Evolutionary conservation across 2,329 filamentous ascomycete species (phyloP), one percentile per base, ranked within the genome.

Genomic region (Pseudocercospora fijiensis): DNA sequence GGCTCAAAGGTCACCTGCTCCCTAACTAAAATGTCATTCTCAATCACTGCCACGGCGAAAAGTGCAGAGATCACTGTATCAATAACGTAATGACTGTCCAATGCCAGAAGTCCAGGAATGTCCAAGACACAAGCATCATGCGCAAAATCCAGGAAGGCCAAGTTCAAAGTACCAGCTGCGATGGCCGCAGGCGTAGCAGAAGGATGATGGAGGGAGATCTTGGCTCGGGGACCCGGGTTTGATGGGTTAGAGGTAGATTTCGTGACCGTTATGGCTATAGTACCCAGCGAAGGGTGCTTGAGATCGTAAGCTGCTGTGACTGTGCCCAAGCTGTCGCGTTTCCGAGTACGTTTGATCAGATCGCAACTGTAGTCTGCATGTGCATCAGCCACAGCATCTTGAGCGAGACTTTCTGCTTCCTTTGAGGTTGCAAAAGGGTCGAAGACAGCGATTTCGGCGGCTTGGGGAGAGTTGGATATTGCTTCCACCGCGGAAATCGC

Each of bases 281-380:
- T 72, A 1, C 81, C 80, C 3, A 82, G 73, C 0, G 74, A 75
- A 5, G 81, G 79, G 65, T 83, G 81, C 22, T 78, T 76, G 0
- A 83, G 73, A 26, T 77, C 76, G 66, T 83, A 82, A 4, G 73
- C 74, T 2, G 79, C 78, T 2, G 67, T 71, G 22, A 72, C 68
- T 4, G 69, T 62, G 49, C 71, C 70, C 16, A 51, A 57, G 9
- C 71, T 62, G 41, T 62, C 65, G 26, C 68, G 65, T 26, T 74
- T 68, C 10, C 76, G 73, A 13, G 77, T 69, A n/a, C 71, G 76
- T 85, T 88, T 92, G n/a, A 90, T 85, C 1, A 93, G 83, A 2
- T 87, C 83, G 24, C 86, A 90, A 69, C 86, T 87, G 76, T 92
- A 89, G 30, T 84, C 82, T 73, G 90, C 86, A 0, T 89, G 89